Base-by-base conservation (phyloP, 192 early-diverging fungal genomes). In the Podila horticola region DNA sequence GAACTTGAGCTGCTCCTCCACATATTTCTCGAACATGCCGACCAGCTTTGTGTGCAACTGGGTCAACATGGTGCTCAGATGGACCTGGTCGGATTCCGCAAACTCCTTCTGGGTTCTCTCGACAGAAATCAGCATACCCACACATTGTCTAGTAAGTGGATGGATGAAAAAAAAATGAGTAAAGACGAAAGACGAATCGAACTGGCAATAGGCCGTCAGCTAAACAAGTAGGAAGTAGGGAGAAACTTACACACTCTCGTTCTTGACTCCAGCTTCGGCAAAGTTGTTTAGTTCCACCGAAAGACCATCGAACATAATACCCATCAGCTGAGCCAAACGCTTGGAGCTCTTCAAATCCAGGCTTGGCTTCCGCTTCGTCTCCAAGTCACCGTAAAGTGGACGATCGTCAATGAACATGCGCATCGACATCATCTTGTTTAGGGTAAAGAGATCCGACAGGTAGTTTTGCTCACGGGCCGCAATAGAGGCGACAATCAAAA, bases 401-500 rank as follows among this genome's bases (percentile, higher is more conserved):
- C 45, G 79, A 60, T 84, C 85, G 69, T 69, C 88, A 71, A 75
- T 79, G 72, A 66, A 74, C 86, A 88, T 62, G 64, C 84, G 77
- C 86, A 84, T 63, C 75, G 86, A 66, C 77, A 84, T 65, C 55
- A 84, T 20, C 74, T 86, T 59, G 82, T 84, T 72, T 84, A 90
- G 75, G 75, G 92, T 88, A 62, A 99, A 98, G 33, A 97, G 83
- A 68, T 97, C 96, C 20, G 90, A 89, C 57, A 97, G 88, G 71
- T 95, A 97, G 83, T 98, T 98, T 83, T 98, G 95, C 83, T 97
- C 97, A 3, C 93, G 85, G 13, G 94, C 87, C 15, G 97, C 90
- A 17, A 91, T 76, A 28, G 89, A 74, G 12, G 92, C 84, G 24
- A 96, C 83, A 34, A 90, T 86, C 9, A 74, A 65, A 20, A 95